Evolutionary conservation across 352 stramenopile genomes (phyloP).

Genomic region (Globisporangium orthogonon): DNA sequence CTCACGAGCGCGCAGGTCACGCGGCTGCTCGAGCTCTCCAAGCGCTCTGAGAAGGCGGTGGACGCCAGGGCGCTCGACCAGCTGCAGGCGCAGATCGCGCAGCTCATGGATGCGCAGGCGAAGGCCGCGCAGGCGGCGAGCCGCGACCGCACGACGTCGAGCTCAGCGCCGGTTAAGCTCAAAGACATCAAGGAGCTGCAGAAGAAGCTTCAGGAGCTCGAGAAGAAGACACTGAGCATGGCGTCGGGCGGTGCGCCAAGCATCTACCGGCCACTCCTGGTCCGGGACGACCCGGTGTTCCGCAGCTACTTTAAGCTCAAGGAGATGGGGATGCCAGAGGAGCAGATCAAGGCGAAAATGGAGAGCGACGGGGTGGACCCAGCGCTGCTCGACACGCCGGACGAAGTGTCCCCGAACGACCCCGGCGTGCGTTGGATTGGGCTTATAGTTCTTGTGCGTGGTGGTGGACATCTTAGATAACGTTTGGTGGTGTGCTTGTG

Average conservation of each 20-base stretch:
- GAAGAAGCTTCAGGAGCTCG: constrained; percentile 64
- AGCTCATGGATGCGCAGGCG: constrained; percentile 50
- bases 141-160: constrained; percentile 27
- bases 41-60: constrained; percentile 42
- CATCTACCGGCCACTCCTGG: constrained; percentile 53
- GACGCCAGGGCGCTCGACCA: constrained; percentile 44
- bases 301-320: constrained; percentile 85
- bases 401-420: constrained; percentile 73
- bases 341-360: constrained; percentile 84
- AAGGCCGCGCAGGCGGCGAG: constrained; percentile 10
- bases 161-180: constrained; percentile 36
- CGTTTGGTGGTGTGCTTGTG: background rate
- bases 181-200: constrained; percentile 76
- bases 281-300: constrained; percentile 67
- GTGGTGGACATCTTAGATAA: background rate
- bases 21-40: constrained; percentile 57
- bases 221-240: constrained; percentile 65
- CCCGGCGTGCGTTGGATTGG: constrained; percentile 33
- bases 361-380: constrained; percentile 56
- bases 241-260: background rate
- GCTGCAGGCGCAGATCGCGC: constrained; percentile 66
- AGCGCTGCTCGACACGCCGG: constrained; percentile 55
- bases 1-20: constrained; percentile 61
- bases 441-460: background rate
- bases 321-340: constrained; percentile 64